phyloP scores from a whole-genome alignment of 192 early-diverging fungal species.

The Backusella tarrabulga region DNA sequence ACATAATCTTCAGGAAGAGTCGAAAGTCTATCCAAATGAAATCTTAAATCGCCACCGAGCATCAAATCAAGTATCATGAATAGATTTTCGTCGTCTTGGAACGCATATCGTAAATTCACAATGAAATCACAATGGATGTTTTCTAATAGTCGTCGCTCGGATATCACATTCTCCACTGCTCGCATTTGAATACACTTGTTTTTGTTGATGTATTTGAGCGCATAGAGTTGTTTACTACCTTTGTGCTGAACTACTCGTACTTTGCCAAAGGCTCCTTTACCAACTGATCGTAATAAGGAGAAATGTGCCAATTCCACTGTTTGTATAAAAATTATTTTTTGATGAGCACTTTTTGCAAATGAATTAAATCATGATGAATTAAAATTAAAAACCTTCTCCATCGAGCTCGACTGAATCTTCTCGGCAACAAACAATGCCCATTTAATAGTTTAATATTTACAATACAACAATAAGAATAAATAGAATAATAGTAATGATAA shows the following conservation, averaged over 20 bases:
- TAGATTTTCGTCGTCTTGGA: constrained; percentile 87
- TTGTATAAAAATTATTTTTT: neutral
- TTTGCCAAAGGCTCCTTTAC: constrained; percentile 87
- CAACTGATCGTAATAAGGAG: constrained; percentile 70
- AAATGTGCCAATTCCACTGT: constrained; percentile 53
- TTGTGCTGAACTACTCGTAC: constrained; percentile 80
- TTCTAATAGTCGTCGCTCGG: constrained; percentile 75
- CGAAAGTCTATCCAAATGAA: constrained; percentile 66
- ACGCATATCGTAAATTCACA: constrained; percentile 82
- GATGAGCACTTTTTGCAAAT: neutral
- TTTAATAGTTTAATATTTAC: constrained; percentile 5
- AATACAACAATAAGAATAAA: neutral
- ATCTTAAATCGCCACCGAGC: constrained; percentile 85
- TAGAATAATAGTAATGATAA: neutral
- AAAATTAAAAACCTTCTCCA: constrained; percentile 5
- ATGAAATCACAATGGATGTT: constrained; percentile 65
- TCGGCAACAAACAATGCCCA: constrained; percentile 28
- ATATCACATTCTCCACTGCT: constrained; percentile 78
- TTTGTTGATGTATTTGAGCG: constrained; percentile 89
- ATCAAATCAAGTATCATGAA: constrained; percentile 90
- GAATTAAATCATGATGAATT: neutral
- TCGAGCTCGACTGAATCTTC: constrained; percentile 19
- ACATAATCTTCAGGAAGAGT: constrained; percentile 75
- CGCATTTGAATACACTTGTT: constrained; percentile 79
- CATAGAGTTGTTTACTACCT: constrained; percentile 67